Percentiles rank a stretch among this genome's conserved stretches.
Conservation (phyloP, 345 rosid species). For the Psidium friedrichsthalianum region DNA sequence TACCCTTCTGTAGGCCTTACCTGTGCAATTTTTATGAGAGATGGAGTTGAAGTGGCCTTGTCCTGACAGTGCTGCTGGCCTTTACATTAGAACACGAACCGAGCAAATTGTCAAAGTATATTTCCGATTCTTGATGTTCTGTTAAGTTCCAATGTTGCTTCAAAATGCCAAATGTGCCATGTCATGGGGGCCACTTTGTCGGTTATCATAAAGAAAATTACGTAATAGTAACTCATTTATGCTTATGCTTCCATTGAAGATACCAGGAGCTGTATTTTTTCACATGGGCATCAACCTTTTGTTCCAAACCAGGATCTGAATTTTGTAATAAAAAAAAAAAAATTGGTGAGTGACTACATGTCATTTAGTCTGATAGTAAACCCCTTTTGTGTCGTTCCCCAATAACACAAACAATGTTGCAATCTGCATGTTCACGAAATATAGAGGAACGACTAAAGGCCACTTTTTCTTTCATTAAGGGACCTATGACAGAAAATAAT, state of each 20-base stretch:
- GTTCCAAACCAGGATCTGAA: neutral
- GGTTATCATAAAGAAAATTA: neutral
- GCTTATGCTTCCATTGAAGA: neutral
- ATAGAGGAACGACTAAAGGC: neutral
- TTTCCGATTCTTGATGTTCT: neutral
- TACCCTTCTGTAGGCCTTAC: slow-evolving; percentile 65
- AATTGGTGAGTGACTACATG: neutral
- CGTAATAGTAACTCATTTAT: neutral
- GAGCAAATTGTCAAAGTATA: slow-evolving; percentile 77
- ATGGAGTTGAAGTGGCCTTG: slow-evolving; percentile 64
- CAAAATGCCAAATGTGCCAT: neutral
- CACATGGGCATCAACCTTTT: neutral
- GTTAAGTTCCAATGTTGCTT: neutral
- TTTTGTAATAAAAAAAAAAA: neutral
- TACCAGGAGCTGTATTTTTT: neutral
- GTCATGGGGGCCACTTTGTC: neutral
- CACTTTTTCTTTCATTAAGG: neutral
- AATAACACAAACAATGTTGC: neutral
- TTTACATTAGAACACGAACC: slow-evolving; percentile 71
- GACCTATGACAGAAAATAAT: neutral
- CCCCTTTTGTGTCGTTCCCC: neutral
- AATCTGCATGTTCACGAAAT: neutral
- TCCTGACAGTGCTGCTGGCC: slow-evolving; percentile 78
- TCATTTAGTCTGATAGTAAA: neutral
- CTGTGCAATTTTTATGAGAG: slow-evolving; percentile 68